phyloP scores from a whole-genome alignment of 2,329 filamentous ascomycete genomes.

The Biscogniauxia mediterranea region DNA sequence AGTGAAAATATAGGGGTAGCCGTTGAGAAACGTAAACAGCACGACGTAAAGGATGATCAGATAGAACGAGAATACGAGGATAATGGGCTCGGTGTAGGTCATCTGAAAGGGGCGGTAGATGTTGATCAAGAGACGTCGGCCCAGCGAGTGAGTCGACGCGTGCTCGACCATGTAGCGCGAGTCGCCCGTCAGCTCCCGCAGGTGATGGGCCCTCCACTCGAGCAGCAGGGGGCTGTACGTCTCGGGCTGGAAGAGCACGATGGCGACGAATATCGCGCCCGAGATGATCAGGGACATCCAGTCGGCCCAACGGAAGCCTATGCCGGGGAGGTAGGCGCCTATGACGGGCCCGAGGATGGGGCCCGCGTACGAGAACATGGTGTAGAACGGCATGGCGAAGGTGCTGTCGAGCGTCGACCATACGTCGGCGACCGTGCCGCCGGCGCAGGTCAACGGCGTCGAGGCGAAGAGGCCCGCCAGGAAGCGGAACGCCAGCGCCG shows the following conservation, averaged over 20 bases:
- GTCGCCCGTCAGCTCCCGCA: constrained; percentile 27
- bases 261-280: constrained; percentile 16
- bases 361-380: constrained; percentile 20
- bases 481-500: constrained; percentile 47
- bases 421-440: constrained; percentile 43
- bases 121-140: constrained; percentile 18
- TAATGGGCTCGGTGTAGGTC: constrained; percentile 36
- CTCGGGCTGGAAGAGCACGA: constrained; percentile 29
- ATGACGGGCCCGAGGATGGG: constrained; percentile 32
- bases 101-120: constrained; percentile 30
- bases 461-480: constrained; percentile 46
- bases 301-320: constrained; percentile 35
- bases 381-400: constrained; percentile 26
- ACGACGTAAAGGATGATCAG: constrained; percentile 48
- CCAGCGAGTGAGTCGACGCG: constrained; percentile 22
- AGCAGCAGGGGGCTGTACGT: constrained; percentile 31
- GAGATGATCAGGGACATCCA: constrained; percentile 36
- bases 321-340: constrained; percentile 22
- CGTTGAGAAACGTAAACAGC: constrained; percentile 49
- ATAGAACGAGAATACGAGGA: constrained; percentile 44
- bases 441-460: constrained; percentile 42
- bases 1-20: constrained; percentile 45
- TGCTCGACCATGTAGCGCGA: constrained; percentile 23
- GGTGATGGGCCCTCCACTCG: constrained; percentile 26
- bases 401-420: constrained; percentile 28